Evolutionary conservation across 2,329 filamentous ascomycete species (phyloP), one percentile per base, ranked within the genome.

Genomic region (Capronia epimyces): DNA sequence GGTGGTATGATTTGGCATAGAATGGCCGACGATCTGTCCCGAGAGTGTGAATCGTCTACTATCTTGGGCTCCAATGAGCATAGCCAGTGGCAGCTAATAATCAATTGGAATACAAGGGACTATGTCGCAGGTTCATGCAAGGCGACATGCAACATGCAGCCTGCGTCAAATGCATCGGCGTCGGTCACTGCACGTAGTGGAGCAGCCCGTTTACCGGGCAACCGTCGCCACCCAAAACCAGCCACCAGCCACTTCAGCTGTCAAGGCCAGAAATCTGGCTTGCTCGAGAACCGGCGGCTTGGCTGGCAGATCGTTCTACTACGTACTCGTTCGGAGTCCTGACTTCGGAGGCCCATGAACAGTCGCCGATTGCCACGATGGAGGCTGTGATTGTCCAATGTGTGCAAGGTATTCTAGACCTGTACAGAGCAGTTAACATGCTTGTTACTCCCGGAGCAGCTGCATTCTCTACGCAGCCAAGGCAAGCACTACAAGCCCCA

Each of bases 111-210:
- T 42, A 25, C 21, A 20, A n/a, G 25, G 24, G 42, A 46, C 15
- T 16, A 46, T 15, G 16, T 12, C 6, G 43, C 13, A 22, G 20
- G 44, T 46, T 44, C 50, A 53, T 46, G 50, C 45, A 53, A 49
- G 46, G 41, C 20, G 34, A 27, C 12, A 27, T 37, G 31, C 32
- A 39, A 50, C 29, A 3, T 41, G 32, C 43, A 43, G 25, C 42
- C 46, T 45, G 48, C 48, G 47, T 50, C 47, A 50, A 45, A 36
- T 24, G 15, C 21, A 20, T 25, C 39, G n/a, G n/a, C n/a, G n/a
- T n/a, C 29, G 21, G 16, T 37, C n/a, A 21, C 46, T 32, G 7
- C 6, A 6, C 3, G 29, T 37, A 15, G 34, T 37, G 34, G 34
- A 37, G 34, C 34, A 9, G 34, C 34, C 15, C 34, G 34, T 37